Base-by-base conservation (phyloP, 345 rosid genomes). In the Salix udensis region DNA sequence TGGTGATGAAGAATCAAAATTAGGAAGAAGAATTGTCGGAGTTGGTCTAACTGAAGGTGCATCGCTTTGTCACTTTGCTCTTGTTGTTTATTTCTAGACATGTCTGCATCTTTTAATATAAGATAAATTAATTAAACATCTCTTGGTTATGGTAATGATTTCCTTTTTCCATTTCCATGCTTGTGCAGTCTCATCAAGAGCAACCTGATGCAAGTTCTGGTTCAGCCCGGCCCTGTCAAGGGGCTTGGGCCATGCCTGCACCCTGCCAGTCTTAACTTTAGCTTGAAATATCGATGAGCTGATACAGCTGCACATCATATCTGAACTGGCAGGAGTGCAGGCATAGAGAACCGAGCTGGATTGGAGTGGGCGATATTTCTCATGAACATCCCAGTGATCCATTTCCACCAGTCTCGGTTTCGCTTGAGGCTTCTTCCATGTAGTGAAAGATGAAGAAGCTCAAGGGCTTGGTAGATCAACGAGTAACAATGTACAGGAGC, bases 231-330 rank as follows among this genome's bases (percentile, higher is more conserved):
- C 94, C 97, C 91, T 89, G 86, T 26, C 89, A 90, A 91, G 94
- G 97, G 91, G 92, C 92, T 84, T 83, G 92, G 94, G 89, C 92
- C 85, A 80, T 90, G 97, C 94, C 94, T 91, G 97, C 94, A 86
- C 86, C 79, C 82, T 82, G 85, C 79, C 74, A 70, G 69, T 42
- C 39, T 58, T 74, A 78, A 73, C 76, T 48, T 23, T 53, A 71
- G 76, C 72, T 71, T 78, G 75, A 76, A 77, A 67, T 65, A 61
- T 70, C 39, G 50, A 67, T 37, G 26, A 72, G 83, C 69, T 70
- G 55, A 26, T 76, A 15, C 73, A 24, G 71, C 53, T 37, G 44
- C 2, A 65, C 2, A 60, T 67, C 39, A 21, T 74, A 73, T 76
- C 65, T 67, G 77, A 74, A 71, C 74, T 78, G 86, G 90, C 76